These are phyloP conservation scores for Hermanozyma aechmeae DNA, from an alignment of 805 yeast species.

Conservation along the genomic window DNA sequence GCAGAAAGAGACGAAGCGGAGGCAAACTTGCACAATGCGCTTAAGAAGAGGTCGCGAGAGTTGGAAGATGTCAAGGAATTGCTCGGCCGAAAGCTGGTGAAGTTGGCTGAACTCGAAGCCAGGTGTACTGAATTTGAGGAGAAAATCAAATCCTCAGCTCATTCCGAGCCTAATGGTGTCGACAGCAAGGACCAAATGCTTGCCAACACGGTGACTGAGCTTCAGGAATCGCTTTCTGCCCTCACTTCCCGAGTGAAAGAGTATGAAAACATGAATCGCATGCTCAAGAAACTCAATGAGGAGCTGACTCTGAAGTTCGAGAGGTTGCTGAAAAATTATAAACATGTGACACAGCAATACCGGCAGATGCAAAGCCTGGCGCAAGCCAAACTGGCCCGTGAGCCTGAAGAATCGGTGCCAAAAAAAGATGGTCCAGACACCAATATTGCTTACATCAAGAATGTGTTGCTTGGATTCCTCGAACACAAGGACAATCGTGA, in stretches of 20 bases:
- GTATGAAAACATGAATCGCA: conserved; percentile 41
- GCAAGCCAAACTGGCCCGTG: neutral
- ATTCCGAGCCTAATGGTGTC: too few species aligned
- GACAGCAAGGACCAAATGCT: too few species aligned
- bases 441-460: conserved; percentile 72
- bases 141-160: too few species aligned
- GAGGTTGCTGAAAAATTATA: conserved; percentile 62
- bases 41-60: conserved; percentile 56
- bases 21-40: conserved; percentile 35
- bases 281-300: conserved; percentile 54
- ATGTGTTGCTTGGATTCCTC: conserved; percentile 82
- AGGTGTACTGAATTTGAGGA: conserved; percentile 16
- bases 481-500: conserved; percentile 90
- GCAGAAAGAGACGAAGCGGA: conserved; percentile 62
- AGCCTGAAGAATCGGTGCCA: neutral
- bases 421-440: conserved; percentile 2
- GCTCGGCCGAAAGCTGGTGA: conserved; percentile 34
- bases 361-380: conserved; percentile 25
- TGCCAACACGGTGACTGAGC: conserved; percentile 30
- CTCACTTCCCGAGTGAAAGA: conserved; percentile 47
- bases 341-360: conserved; percentile 50
- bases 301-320: conserved; percentile 62
- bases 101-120: conserved; percentile 30
- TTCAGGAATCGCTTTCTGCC: conserved; percentile 44
- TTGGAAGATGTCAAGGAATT: conserved; percentile 43